Base-by-base conservation (phyloP, 2,329 filamentous ascomycete genomes). In the Ophiostoma australiae region DNA sequence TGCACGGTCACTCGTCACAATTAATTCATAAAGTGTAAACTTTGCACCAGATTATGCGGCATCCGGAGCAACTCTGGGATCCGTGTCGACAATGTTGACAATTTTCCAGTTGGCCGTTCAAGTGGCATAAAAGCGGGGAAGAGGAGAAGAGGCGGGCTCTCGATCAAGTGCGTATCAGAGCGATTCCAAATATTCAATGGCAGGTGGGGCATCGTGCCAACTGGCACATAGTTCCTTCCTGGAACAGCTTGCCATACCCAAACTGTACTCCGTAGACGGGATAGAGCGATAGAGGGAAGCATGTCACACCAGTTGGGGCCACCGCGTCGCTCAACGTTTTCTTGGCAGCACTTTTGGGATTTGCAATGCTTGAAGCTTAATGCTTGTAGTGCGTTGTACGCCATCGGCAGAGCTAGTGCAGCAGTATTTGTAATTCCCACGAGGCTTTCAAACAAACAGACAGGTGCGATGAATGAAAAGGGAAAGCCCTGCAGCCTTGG, bases 171-270 rank as follows among this genome's bases (percentile, higher is more conserved):
- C 20, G 52, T 58, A 27, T 2, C 52, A 58, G 33, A 66, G 39
- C 37, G 66, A 67, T 67, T 67, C 66, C 66, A 67, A 67, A 67
- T 67, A 48, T 27, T 67, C 35, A 23, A 67, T 67, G 66, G 63
- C 63, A 66, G 39, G 39, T 67, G 66, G 66, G 66, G 66, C 66
- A 67, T 48, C 66, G 66, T 39, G 39, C 66, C 66, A 67, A 67
- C 39, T 67, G 37, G 23, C 3, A 31, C 27, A 31, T 66, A 35
- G 37, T 41, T 67, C 39, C 66, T 48, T 67, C 66, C 66, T 67
- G 63, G 17, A 37, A 39, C 4, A n/a, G 13, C 44, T 48, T 48
- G 44, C 20, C 20, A 7, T n/a, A 20, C 20, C 15, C 20, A 48
- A 48, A 41, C 39, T 41, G 11, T 39, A 39, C 37, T 39, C 35